phyloP scores from a whole-genome alignment of 768 basidiomycete genomes.

The Suillus lakei region DNA sequence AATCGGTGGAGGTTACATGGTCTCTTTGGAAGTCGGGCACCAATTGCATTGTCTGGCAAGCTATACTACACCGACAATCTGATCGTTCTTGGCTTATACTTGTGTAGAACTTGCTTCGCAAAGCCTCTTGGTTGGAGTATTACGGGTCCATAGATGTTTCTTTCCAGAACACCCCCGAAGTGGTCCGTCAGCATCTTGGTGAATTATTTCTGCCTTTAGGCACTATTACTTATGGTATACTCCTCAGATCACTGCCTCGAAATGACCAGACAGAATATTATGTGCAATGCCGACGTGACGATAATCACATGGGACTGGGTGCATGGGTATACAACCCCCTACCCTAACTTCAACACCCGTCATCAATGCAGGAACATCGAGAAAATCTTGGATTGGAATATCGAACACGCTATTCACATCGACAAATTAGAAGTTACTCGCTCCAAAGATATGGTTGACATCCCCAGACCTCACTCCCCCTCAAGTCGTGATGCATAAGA shows the following conservation, averaged over 20 bases:
- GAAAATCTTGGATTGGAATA: not conserved
- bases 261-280: constrained; percentile 14
- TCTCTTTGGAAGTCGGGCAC: constrained; percentile 11
- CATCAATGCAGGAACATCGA: constrained; percentile 8
- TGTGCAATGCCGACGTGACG: constrained; percentile 16
- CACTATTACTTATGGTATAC: not conserved
- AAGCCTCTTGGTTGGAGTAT: constrained; percentile 16
- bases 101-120: constrained; percentile 13
- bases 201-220: not conserved
- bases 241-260: constrained; percentile 16
- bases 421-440: not conserved
- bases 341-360: constrained; percentile 8
- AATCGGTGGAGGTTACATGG: constrained; percentile 15
- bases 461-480: not conserved
- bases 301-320: constrained; percentile 20
- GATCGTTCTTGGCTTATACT: not conserved
- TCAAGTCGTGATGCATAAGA: not conserved
- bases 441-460: not conserved
- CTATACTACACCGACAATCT: not conserved
- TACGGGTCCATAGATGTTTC: constrained; percentile 9
- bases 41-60: constrained; percentile 17
- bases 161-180: constrained; percentile 6
- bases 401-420: not conserved
- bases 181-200: constrained; percentile 10
- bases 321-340: not conserved